Conservation (phyloP, 768 basidiomycete genomes). For the Omphalotus guepiniiformis region DNA sequence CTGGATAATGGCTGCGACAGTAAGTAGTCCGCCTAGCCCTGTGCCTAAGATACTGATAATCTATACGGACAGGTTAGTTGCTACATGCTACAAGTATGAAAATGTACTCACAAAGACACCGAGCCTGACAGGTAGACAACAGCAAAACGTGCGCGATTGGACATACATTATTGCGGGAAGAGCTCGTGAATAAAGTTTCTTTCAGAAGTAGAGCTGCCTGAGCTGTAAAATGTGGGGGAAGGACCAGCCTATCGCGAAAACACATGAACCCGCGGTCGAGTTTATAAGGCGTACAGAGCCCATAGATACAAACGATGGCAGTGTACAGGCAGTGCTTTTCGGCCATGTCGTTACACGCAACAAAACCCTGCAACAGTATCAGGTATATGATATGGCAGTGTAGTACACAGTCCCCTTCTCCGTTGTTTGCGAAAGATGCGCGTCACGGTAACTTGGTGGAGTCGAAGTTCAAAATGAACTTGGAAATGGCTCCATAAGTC, state of each 20-base stretch:
- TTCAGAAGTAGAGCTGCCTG: not conserved
- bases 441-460: no score
- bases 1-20: constrained; percentile 34
- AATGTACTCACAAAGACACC: constrained; percentile 39
- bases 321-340: no score
- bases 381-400: no score
- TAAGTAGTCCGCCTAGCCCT: constrained; percentile 36
- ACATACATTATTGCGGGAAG: constrained; percentile 26
- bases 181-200: not conserved
- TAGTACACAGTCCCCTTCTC: no score
- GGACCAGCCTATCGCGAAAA: constrained; percentile 33
- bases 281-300: constrained; percentile 24
- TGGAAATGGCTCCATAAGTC: no score
- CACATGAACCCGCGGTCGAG: constrained; percentile 25
- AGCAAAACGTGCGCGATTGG: constrained; percentile 42
- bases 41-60: constrained; percentile 41
- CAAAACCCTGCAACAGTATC: no score
- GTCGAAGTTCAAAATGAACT: no score
- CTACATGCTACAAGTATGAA: not conserved
- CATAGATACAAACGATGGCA: no score
- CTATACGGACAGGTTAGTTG: constrained; percentile 20
- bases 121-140: constrained; percentile 46
- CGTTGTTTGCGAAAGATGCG: no score
- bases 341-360: no score
- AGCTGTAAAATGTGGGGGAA: constrained; percentile 22